Conservation (phyloP, 106 monocot genomes). For the Agapanthus africanus region DNA sequence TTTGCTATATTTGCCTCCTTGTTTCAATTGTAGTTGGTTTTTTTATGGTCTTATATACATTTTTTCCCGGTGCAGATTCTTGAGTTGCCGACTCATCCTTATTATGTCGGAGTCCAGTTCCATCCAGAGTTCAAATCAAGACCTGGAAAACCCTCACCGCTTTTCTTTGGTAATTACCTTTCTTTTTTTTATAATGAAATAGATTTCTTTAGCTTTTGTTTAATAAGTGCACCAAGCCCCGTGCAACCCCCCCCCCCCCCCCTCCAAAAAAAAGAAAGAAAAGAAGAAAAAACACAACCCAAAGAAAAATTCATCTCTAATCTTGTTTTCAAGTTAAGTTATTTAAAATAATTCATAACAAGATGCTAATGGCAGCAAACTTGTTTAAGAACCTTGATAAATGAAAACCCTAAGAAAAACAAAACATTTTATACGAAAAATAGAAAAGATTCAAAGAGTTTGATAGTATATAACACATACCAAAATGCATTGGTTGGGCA, state of each 20-base stretch:
- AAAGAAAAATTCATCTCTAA: background rate
- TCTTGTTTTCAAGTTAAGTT: background rate
- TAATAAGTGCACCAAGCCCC: no score
- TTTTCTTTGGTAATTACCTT: slow-evolving; percentile 57
- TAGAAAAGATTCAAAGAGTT: background rate
- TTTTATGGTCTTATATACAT: background rate
- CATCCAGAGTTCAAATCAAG: slow-evolving; percentile 95
- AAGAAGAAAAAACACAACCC: background rate
- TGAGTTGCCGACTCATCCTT: slow-evolving; percentile 75
- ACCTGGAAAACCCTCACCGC: slow-evolving; percentile 80
- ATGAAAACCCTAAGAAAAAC: background rate
- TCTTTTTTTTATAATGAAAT: background rate
- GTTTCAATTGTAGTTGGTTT: slow-evolving; percentile 3
- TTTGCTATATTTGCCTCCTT: background rate
- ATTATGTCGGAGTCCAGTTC: slow-evolving; percentile 80
- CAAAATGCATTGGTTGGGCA: background rate
- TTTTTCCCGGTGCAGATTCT: slow-evolving; percentile 63
- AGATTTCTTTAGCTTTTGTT: no score
- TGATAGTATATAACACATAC: background rate
- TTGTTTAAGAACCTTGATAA: background rate
- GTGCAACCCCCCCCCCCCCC: no score
- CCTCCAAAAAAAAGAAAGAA: no score
- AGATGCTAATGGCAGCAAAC: background rate
- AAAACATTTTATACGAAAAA: background rate
- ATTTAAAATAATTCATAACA: background rate